A percentile compares a stretch with the other conserved stretches of the same genome.
phyloP scores from a whole-genome alignment of 352 stramenopile genomes.

The Achlya hypogyna region DNA sequence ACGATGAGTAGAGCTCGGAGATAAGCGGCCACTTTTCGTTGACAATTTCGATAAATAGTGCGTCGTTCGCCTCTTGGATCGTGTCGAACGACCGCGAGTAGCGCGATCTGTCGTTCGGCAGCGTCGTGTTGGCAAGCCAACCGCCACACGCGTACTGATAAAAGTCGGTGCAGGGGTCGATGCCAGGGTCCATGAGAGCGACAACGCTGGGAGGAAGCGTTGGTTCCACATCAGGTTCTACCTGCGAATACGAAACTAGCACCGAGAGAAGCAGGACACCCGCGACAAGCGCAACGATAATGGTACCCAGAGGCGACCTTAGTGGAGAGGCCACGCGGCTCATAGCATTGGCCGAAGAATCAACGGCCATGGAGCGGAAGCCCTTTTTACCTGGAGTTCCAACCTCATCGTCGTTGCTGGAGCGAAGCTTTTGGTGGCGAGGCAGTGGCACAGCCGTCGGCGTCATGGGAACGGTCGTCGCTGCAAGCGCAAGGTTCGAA shows the following conservation, averaged over 20 bases:
- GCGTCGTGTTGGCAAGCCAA: slow-evolving; percentile 38
- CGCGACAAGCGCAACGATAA: slow-evolving; percentile 3
- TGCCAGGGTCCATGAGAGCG: slow-evolving; percentile 34
- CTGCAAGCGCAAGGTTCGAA: not conserved
- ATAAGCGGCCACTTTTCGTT: slow-evolving; percentile 55
- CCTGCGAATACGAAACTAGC: not conserved
- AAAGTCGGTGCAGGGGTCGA: slow-evolving; percentile 59
- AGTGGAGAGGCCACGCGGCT: not conserved
- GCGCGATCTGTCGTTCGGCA: slow-evolving; percentile 25
- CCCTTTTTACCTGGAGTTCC: not conserved
- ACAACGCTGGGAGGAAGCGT: slow-evolving; percentile 23
- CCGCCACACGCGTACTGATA: slow-evolving; percentile 57
- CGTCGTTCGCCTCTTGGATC: slow-evolving; percentile 43
- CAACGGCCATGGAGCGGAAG: slow-evolving; percentile 14
- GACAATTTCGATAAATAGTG: slow-evolving; percentile 42
- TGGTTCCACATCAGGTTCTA: not conserved
- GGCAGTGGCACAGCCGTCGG: not conserved
- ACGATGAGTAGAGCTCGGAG: slow-evolving; percentile 47
- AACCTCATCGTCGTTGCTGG: not conserved
- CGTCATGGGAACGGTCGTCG: not conserved
- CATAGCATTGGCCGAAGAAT: slow-evolving; percentile 2
- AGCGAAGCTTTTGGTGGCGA: not conserved
- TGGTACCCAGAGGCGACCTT: not conserved
- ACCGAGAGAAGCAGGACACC: not conserved
- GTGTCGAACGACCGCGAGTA: slow-evolving; percentile 36